Base-by-base conservation (phyloP, 805 yeast genomes). In the Lipomyces orientalis region DNA sequence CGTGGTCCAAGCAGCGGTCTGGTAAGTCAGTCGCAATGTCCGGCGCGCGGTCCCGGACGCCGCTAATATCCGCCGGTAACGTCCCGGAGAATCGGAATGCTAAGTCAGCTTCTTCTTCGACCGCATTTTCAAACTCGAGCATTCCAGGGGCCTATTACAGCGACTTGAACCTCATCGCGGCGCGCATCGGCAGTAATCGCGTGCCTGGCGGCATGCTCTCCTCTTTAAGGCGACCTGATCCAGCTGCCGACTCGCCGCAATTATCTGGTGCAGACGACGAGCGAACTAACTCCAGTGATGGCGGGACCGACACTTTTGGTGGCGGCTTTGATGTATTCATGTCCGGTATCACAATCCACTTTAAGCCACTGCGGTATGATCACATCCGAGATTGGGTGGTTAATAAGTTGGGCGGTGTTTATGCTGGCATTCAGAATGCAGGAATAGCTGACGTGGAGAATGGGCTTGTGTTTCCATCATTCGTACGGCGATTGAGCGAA, bases 281-380 rank as follows among this genome's bases (percentile, higher is more conserved):
- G 49, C 49, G n/a, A 43, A n/a, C 49, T 43, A 16, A n/a, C n/a
- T 16, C 49, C 49, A 19, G 7, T 16, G 22, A 16, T 16, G 54
- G 14, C 49, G 49, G n/a, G 10, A 14, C 49, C 25, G 49, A 43
- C 49, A 19, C 7, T 8, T 43, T 43, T 19, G 35, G 22, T 19
- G 57, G 35, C 12, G 64, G 64, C 16, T 22, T 60, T 7, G 64
- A 54, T 4, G 19, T 58, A 4, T 58, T 63, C 29, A 34, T 63
- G 60, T 58, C 62, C 4, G 66, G 66, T 19, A n/a, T 63, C 29
- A 22, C 62, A 39, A 5, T 51, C 16, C 66, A 58, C 49, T 49
- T 63, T 31, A 25, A 34, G 31, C 66, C 58, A 34, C 29, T 58
- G 22, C 33, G 35, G 14, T 59, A 58, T 52, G 14, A 37, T 12